Evolutionary conservation across 345 rosid species (phyloP), one percentile per base, ranked within the genome.

Genomic region (Bruguiera gymnorhiza): DNA sequence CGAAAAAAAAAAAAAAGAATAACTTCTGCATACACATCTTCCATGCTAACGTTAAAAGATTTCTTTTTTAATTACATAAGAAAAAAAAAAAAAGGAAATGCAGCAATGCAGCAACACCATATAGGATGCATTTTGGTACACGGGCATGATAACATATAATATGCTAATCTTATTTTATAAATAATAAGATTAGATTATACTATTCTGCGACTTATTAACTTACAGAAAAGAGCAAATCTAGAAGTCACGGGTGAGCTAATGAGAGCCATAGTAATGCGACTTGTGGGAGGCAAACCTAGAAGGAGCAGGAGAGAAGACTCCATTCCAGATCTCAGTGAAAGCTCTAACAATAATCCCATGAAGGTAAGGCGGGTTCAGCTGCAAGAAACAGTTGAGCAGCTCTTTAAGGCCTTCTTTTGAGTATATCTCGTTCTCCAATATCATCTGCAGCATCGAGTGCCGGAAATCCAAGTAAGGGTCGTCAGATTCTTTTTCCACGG

Each of bases 281-380:
- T 55, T 24, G 16, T 29, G 51, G 11, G 24, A 54, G 11, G 24
- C 37, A 4, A 8, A 7, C 21, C 56, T 21, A n/a, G 62, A 8
- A 36, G 52, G 8, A 26, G 79, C 70, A 65, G 66, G 81, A 0
- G 89, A 87, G 83, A 81, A 86, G 36, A 94, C 89, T 0, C 88
- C 93, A 54, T 92, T 89, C 93, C 99, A 95, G 76, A 95, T 95
- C 82, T 95, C 97, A 0, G 97, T 86, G 83, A 95, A 95, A 34
- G 93, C 99, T 36, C 88, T 69, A 31, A 91, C 85, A 29, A 95
- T 95, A 71, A 92, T 76, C 57, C 90, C 97, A 62, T 92, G 99
- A 61, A 90, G 76, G 67, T 76, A 84, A 0, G 97, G 96, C 27
- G 92, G 85, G 66, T 95, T 95, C 43, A 95, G 86, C 46, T 89